Evolutionary conservation across 2,329 filamentous ascomycete species (phyloP), one percentile per base, ranked within the genome.

Genomic region (Leptographium lundbergii): DNA sequence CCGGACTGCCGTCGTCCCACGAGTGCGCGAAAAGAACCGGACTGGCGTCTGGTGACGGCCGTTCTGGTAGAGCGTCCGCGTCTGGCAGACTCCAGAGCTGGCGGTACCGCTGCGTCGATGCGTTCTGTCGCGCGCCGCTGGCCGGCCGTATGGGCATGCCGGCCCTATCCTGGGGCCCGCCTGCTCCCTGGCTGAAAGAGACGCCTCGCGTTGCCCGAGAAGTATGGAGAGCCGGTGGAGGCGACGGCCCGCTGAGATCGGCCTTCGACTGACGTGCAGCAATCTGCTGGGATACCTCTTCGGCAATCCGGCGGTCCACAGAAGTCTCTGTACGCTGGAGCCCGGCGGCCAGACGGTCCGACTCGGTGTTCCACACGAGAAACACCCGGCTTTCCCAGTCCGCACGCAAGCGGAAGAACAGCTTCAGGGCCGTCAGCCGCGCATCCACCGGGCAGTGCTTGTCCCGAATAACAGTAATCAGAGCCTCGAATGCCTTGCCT

Each of bases 341-440:
- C 7, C 86, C 79, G 19, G 83, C 79, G 32, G 91, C 89, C 27
- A 96, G 75, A 57, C 82, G 83, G 63, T 86, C 82, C 32, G 84
- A 87, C 68, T 95, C 89, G 1, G 86, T 82, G 34, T 82, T 80
- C 39, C 81, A 73, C 9, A 84, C 84, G 57, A 96, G 75, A 60
- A 87, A 89, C 4, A 96, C 80, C 52, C 85, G 81, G 64, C 91
- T 83, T 11, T 87, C 83, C 69, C 87, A 89, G 70, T 96, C 90
- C 25, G 90, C 89, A 60, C 91, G 82, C 34, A 96, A 74, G 51
- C 91, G 84, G 68, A 95, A 92, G 2, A 96, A 75, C 51, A 92
- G 73, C 66, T 89, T 90, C 76, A 91, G 82, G 2, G 86, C 85
- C 14, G 84, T 85, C 29, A 94, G 74, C 7, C 88, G 85, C 57